Base-by-base conservation (phyloP, 2,329 filamentous ascomycete genomes). In the Colletotrichum truncatum region DNA sequence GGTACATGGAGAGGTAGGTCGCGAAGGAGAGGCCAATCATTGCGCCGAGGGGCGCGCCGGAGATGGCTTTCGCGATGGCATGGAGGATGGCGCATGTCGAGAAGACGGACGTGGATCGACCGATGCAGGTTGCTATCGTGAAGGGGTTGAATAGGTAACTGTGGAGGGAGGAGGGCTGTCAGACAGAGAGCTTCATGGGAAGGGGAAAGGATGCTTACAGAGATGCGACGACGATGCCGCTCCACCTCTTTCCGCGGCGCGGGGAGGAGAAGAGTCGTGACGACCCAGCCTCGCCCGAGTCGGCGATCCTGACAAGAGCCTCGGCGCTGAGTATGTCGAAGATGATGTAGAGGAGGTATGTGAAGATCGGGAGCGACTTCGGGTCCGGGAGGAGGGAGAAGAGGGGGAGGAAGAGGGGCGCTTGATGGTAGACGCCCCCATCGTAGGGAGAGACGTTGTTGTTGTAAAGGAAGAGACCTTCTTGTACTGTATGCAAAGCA, bases 361-460 rank as follows among this genome's bases (percentile, higher is more conserved):
- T 95, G 69, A 92, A 89, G 70, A 94, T 83, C 23, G 93, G 91
- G 73, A 88, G 88, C 55, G 80, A 76, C 67, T 85, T 81, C 51
- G 89, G 85, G 75, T 90, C 87, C 9, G 96, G 95, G 45, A 99
- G 86, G 45, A 98, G 86, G 34, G 93, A 93, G 84, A 98, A 98
- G 70, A 98, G 86, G 46, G 95, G 93, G 64, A 99, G 88, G 39
- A 99, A 87, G 61, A 99, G 85, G 49, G 96, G 96, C 41, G 94
- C 93, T 84, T 97, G 85, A 79, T 89, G 86, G 77, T 87, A 90
- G 75, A 90, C 93, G 72, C 96, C 96, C 69, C 96, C 96, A 77
- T 99, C 94, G 81, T 98, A 99, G 1, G 96, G 96, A 66, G 94
- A 98, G 62, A 98, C 93, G 81, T 97, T 97, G 78, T 97, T 93